Conservation (phyloP, 2,329 filamentous ascomycete genomes). For the Pleurostoma richardsiae region DNA sequence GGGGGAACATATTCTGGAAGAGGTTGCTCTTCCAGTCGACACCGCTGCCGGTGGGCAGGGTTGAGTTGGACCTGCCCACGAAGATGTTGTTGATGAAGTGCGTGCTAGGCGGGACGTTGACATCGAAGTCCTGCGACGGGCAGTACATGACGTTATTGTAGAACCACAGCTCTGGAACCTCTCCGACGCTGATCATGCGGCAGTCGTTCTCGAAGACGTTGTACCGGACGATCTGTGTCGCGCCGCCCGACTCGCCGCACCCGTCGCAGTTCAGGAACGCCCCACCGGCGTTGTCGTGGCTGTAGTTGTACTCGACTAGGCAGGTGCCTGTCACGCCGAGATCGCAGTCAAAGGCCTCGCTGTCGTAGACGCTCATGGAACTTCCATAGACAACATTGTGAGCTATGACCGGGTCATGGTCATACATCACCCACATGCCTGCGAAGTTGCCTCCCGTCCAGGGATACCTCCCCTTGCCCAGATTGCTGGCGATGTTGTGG, state of each 20-base stretch:
- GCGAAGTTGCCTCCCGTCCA: slow-evolving; percentile 19
- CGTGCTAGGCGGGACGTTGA: slow-evolving; percentile 11
- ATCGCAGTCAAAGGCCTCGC: slow-evolving; percentile 19
- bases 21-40: slow-evolving; percentile 15
- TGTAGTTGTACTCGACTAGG: slow-evolving; percentile 18
- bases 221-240: slow-evolving; percentile 17
- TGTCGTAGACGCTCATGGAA: slow-evolving; percentile 15
- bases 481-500: slow-evolving; percentile 13
- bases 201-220: slow-evolving; percentile 20
- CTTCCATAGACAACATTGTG: slow-evolving; percentile 17
- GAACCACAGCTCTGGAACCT: slow-evolving; percentile 13
- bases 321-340: slow-evolving; percentile 19
- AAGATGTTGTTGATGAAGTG: slow-evolving; percentile 18
- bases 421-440: slow-evolving; percentile 19
- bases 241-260: slow-evolving; percentile 15
- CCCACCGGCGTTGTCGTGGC: slow-evolving; percentile 18
- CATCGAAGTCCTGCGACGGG: slow-evolving; percentile 11
- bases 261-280: slow-evolving; percentile 19
- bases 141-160: slow-evolving; percentile 20
- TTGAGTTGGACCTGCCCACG: slow-evolving; percentile 13
- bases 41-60: slow-evolving; percentile 9
- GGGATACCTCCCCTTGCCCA: slow-evolving; percentile 16
- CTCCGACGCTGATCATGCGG: slow-evolving; percentile 15
- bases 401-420: slow-evolving; percentile 11
- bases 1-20: slow-evolving; percentile 12